phyloP scores from a whole-genome alignment of 1,284 basidiomycete genomes.

The Ceratobasidium sp. region DNA sequence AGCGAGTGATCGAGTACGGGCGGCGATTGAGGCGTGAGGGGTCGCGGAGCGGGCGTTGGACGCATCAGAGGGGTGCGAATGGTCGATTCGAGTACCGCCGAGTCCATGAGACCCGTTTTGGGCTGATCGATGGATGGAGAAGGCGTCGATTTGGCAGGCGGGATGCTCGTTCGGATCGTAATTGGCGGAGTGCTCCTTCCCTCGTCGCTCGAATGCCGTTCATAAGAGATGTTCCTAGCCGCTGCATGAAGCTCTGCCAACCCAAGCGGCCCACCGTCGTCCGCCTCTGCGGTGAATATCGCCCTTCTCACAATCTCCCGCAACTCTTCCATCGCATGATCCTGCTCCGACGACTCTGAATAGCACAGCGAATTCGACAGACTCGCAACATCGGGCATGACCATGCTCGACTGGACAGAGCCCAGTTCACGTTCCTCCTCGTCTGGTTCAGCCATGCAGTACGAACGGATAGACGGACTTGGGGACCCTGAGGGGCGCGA shows the following conservation, averaged over 20 bases:
- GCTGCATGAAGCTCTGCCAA: slow-evolving; percentile 31
- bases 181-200: neutral
- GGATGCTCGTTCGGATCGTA: neutral
- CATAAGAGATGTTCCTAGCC: slow-evolving; percentile 26
- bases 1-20: neutral
- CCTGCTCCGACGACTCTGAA: slow-evolving; percentile 23
- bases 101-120: slow-evolving; percentile 14
- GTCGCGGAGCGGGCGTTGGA: slow-evolving; percentile 4
- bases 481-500: slow-evolving; percentile 19
- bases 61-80: slow-evolving; percentile 24
- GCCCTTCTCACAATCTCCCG: slow-evolving; percentile 28
- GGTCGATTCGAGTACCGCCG: slow-evolving; percentile 14
- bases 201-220: slow-evolving; percentile 9
- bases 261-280: slow-evolving; percentile 22
- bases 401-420: slow-evolving; percentile 17
- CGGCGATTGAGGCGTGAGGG: neutral
- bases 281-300: slow-evolving; percentile 18
- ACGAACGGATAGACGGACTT: slow-evolving; percentile 35
- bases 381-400: slow-evolving; percentile 28
- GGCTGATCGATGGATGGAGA: neutral
- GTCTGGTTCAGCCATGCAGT: slow-evolving; percentile 37
- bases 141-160: slow-evolving; percentile 9
- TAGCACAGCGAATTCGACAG: slow-evolving; percentile 31
- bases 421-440: slow-evolving; percentile 24
- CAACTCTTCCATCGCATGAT: slow-evolving; percentile 37